Evolutionary conservation across 2,329 filamentous ascomycete species (phyloP).

Genomic region (Fusarium avenaceum): DNA sequence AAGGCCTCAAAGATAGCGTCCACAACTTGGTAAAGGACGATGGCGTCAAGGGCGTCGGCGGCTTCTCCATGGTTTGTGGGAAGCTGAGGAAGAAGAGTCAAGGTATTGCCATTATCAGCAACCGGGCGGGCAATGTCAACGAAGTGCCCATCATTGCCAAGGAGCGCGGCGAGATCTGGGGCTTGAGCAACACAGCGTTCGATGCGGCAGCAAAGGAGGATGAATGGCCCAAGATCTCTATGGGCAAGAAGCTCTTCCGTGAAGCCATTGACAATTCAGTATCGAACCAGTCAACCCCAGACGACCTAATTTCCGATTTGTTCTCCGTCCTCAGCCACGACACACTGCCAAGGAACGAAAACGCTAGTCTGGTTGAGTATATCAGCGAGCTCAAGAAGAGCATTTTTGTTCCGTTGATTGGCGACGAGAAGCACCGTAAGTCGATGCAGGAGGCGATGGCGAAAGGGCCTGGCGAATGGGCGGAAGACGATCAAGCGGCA

Average conservation of each 20-base stretch:
- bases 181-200: slow-evolving; percentile 73
- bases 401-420: slow-evolving; percentile 73
- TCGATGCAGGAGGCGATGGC: slow-evolving; percentile 61
- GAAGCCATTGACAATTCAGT: slow-evolving; percentile 59
- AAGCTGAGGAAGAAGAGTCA: slow-evolving; percentile 66
- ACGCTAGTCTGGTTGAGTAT: slow-evolving; percentile 66
- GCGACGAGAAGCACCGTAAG: slow-evolving; percentile 60
- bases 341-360: slow-evolving; percentile 62
- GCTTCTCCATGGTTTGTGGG: slow-evolving; percentile 76
- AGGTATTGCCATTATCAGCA: slow-evolving; percentile 72
- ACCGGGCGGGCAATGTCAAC: slow-evolving; percentile 66
- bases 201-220: slow-evolving; percentile 57
- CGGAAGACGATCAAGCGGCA: slow-evolving; percentile 56
- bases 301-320: slow-evolving; percentile 64
- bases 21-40: slow-evolving; percentile 64
- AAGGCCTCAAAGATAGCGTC: slow-evolving; percentile 65
- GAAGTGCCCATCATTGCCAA: slow-evolving; percentile 71
- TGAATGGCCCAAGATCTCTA: slow-evolving; percentile 72
- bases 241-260: slow-evolving; percentile 63
- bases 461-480: slow-evolving; percentile 56
- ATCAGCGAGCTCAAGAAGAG: slow-evolving; percentile 68
- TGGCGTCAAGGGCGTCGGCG: slow-evolving; percentile 71
- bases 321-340: slow-evolving; percentile 70
- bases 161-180: slow-evolving; percentile 66
- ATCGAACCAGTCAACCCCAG: slow-evolving; percentile 56